Conservation (phyloP, 2,329 filamentous ascomycete genomes). For the Alternaria metachromatica region DNA sequence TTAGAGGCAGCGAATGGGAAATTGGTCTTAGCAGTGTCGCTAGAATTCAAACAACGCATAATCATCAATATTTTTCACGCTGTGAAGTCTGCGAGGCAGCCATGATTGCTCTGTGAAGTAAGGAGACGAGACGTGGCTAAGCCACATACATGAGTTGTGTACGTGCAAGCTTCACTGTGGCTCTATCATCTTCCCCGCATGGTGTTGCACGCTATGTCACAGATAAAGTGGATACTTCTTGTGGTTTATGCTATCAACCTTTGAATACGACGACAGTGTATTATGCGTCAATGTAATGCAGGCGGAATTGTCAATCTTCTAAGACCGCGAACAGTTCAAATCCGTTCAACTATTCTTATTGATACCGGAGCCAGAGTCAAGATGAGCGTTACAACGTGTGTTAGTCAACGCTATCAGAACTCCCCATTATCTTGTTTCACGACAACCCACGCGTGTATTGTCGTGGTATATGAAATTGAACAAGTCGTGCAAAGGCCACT, state of each 20-base stretch:
- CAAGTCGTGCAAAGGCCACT: neutral
- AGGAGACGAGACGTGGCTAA: neutral
- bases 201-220: neutral
- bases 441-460: neutral
- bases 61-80: too few species aligned
- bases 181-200: neutral
- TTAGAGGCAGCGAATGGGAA: neutral
- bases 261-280: too few species aligned
- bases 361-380: neutral
- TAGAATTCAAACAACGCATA: neutral
- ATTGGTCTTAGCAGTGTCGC: neutral
- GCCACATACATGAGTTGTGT: neutral
- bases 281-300: neutral
- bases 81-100: neutral
- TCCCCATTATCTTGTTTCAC: neutral
- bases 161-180: neutral
- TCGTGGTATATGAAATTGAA: neutral
- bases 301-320: neutral
- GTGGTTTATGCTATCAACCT: neutral
- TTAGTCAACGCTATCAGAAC: neutral
- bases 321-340: neutral
- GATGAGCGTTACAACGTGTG: too few species aligned
- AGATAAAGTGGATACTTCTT: neutral
- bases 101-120: neutral
- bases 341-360: neutral